A percentile compares a stretch with the other conserved stretches of the same genome.
phyloP scores from a whole-genome alignment of 202 grass and related monocot genomes.

The Digitaria exilis region DNA sequence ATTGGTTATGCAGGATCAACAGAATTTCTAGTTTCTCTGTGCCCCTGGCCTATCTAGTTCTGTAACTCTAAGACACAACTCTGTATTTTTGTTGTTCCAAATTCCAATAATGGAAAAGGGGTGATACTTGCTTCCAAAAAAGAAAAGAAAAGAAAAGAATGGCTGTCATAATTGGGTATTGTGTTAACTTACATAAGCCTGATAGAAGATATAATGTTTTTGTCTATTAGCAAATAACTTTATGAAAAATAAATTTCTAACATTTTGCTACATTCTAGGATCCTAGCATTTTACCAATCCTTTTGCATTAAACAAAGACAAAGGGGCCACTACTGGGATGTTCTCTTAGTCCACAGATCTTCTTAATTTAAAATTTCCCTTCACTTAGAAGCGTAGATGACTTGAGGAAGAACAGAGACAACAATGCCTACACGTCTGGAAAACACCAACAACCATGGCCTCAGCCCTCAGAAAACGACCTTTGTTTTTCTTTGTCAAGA shows the following conservation, averaged over 20 bases:
- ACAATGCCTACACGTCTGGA: conserved; percentile 44
- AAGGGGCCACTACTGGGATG: conserved; percentile 10
- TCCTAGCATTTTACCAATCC: not conserved
- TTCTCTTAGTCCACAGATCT: not conserved
- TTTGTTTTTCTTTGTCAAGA: conserved; percentile 27
- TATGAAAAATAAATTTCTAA: not conserved
- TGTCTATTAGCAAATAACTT: not conserved
- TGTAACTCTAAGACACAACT: not conserved
- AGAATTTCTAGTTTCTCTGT: not conserved
- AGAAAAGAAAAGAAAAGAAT: not conserved
- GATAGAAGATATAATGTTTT: not conserved
- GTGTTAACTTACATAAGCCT: not conserved
- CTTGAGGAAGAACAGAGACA: conserved; percentile 40
- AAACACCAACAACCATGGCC: conserved; percentile 27
- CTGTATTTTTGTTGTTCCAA: not conserved
- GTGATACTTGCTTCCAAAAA: not conserved
- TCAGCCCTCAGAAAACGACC: conserved; percentile 19
- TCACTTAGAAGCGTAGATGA: conserved; percentile 49
- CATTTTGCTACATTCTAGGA: not conserved
- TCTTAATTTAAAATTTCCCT: conserved; percentile 36
- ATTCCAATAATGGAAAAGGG: not conserved
- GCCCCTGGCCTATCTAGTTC: not conserved
- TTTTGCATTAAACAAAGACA: conserved; percentile 35
- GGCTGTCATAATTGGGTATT: too few relatives aligned
- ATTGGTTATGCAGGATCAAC: not conserved